A percentile compares a stretch with the other conserved stretches of the same genome.
Evolutionary conservation across 2,329 filamentous ascomycete genomes (phyloP).

Genomic region (Venturiaceae sp.): DNA sequence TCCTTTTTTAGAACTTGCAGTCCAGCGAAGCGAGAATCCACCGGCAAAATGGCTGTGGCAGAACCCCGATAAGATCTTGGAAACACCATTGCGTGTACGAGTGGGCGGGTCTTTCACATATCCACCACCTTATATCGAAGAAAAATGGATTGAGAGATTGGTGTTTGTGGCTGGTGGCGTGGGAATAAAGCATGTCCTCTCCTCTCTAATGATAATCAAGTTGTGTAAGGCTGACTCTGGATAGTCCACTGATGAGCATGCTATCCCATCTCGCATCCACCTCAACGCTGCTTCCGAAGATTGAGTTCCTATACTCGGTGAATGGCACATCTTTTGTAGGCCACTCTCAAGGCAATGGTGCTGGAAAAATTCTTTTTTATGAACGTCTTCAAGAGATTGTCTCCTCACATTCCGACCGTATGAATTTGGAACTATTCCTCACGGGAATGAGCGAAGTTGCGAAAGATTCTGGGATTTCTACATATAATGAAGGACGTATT

Average conservation of each 20-base stretch:
- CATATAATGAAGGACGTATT: slow-evolving; percentile 15
- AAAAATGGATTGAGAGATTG: slow-evolving; percentile 40
- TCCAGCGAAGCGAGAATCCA: slow-evolving; percentile 66
- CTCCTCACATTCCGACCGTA: not conserved
- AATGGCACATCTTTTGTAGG: not conserved
- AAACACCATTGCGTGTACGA: slow-evolving; percentile 52
- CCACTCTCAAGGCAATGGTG: too few species aligned
- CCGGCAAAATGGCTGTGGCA: slow-evolving; percentile 71
- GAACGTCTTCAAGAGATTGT: slow-evolving; percentile 18
- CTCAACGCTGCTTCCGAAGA: not conserved
- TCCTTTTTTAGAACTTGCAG: slow-evolving; percentile 64
- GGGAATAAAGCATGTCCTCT: slow-evolving; percentile 57
- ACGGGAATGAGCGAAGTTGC: slow-evolving; percentile 16
- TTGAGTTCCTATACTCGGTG: slow-evolving; percentile 4
- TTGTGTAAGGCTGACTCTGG: not conserved
- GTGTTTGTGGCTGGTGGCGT: slow-evolving; percentile 75
- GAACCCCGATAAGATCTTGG: slow-evolving; percentile 44
- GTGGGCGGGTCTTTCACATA: slow-evolving; percentile 76
- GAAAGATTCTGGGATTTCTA: not conserved
- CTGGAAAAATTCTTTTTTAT: slow-evolving; percentile 23
- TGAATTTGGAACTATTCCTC: slow-evolving; percentile 23
- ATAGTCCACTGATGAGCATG: slow-evolving; percentile 65
- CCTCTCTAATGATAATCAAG: slow-evolving; percentile 11
- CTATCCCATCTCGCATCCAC: slow-evolving; percentile 22
- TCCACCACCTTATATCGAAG: slow-evolving; percentile 42